These are phyloP conservation scores for Nakazawaea wyomingensis DNA, from an alignment of 805 yeast genomes.

Conservation along the genomic window DNA sequence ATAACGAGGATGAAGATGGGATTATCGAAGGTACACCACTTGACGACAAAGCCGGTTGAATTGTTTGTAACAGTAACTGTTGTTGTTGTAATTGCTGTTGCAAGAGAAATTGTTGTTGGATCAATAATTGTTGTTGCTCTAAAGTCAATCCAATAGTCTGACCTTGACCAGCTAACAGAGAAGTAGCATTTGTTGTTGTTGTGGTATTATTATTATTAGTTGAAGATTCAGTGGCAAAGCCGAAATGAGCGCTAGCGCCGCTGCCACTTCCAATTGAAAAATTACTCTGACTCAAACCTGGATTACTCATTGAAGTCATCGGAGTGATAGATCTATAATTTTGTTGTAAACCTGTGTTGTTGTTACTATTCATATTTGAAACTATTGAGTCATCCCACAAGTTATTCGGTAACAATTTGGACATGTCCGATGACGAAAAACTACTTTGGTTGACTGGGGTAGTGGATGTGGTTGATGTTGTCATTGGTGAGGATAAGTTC, in stretches of 20 bases:
- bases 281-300: neutral
- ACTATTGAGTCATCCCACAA: constrained; percentile 7
- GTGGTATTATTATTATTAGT: neutral
- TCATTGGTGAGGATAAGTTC: neutral
- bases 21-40: too few relatives aligned
- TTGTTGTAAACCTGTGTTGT: neutral
- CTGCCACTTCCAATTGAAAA: neutral
- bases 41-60: constrained; percentile 7
- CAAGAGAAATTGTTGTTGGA: constrained; percentile 12
- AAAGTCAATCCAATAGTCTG: constrained; percentile 8
- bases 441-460: constrained; percentile 3
- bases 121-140: constrained; percentile 13
- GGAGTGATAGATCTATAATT: constrained; percentile 7
- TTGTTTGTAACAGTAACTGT: constrained; percentile 8
- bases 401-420: constrained; percentile 11
- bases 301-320: constrained; percentile 5
- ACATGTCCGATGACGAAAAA: constrained; percentile 5
- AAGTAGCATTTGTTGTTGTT: constrained; percentile 3
- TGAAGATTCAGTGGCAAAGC: too few relatives aligned
- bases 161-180: too few relatives aligned
- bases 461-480: constrained; percentile 4
- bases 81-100: constrained; percentile 14
- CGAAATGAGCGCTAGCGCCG: too few relatives aligned
- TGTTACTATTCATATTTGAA: too few relatives aligned
- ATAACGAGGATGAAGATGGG: neutral